Percentiles rank a stretch among this genome's conserved stretches.
These are phyloP conservation scores for Sphaceloma murrayae DNA, from an alignment of 2,329 filamentous ascomycete species.

Conservation along the genomic window DNA sequence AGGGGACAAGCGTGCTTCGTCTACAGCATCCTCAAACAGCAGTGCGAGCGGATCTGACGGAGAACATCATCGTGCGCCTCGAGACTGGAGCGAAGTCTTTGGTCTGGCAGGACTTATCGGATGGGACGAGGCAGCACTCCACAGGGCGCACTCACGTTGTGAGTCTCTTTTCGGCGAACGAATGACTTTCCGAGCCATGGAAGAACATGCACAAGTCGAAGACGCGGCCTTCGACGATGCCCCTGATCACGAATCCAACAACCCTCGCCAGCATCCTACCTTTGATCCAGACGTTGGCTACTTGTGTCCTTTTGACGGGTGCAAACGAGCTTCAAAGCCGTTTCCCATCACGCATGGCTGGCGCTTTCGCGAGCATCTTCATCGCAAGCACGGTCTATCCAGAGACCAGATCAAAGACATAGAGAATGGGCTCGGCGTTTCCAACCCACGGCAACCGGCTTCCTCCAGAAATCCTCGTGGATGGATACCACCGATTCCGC, in stretches of 20 bases:
- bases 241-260: not conserved
- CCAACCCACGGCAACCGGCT: not conserved
- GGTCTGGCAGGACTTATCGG: slow-evolving; percentile 67
- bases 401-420: slow-evolving; percentile 15
- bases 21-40: not conserved
- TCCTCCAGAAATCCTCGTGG: slow-evolving; percentile 14
- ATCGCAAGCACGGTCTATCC: slow-evolving; percentile 24
- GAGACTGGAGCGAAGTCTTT: slow-evolving; percentile 80
- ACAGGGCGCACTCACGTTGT: slow-evolving; percentile 64
- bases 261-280: not conserved
- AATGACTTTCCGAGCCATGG: slow-evolving; percentile 45
- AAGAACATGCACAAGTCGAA: not conserved
- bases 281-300: slow-evolving; percentile 9
- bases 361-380: slow-evolving; percentile 29
- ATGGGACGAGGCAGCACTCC: slow-evolving; percentile 55
- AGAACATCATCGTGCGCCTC: slow-evolving; percentile 31
- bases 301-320: slow-evolving; percentile 24
- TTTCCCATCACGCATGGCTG: slow-evolving; percentile 22
- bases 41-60: not conserved
- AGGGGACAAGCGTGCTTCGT: not conserved
- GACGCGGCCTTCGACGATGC: not conserved
- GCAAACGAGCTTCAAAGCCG: slow-evolving; percentile 22
- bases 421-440: not conserved
- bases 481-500: slow-evolving; percentile 19
- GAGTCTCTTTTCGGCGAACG: slow-evolving; percentile 62